Percentiles rank a stretch among this genome's conserved stretches.
Evolutionary conservation across 768 basidiomycete genomes (phyloP).

Genomic region (Agrocybe praecox): DNA sequence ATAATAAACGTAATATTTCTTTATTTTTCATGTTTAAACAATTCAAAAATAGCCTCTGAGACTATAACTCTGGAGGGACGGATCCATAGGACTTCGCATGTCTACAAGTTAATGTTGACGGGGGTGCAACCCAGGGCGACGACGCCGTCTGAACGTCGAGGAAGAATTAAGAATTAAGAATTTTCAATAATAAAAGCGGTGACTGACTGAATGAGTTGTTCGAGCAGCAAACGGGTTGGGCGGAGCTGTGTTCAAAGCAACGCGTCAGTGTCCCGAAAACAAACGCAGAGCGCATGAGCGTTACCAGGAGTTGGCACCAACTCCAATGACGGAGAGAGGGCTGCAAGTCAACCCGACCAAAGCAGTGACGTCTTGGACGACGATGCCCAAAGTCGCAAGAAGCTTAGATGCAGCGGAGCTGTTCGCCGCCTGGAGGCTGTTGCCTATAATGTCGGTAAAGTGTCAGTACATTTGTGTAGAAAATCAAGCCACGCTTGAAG

Average conservation of each 20-base stretch:
- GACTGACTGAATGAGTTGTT: conserved; percentile 21
- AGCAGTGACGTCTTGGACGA: conserved; percentile 4
- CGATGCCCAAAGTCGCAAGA: conserved; percentile 20
- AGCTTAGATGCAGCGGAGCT: conserved; percentile 7
- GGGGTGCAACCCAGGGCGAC: conserved; percentile 28
- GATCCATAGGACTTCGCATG: not conserved
- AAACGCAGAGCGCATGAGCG: not conserved
- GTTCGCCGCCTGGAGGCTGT: conserved; percentile 7
- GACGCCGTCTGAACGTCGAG: conserved; percentile 15
- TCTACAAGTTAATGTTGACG: conserved; percentile 23
- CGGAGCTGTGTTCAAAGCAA: conserved; percentile 4
- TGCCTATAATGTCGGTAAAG: not conserved
- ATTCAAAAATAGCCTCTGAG: too few relatives aligned
- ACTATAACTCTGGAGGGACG: too few relatives aligned
- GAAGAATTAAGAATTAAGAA: not conserved
- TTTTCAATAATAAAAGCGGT: not conserved
- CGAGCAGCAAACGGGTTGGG: conserved; percentile 28
- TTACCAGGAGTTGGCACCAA: conserved; percentile 16
- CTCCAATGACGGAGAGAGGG: conserved; percentile 23
- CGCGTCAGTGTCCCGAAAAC: not conserved
- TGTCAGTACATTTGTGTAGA: not conserved
- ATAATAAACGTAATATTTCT: too few relatives aligned
- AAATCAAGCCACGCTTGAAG: not conserved
- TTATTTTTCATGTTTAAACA: too few relatives aligned
- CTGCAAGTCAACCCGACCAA: conserved; percentile 18